Evolutionary conservation across 2,329 filamentous ascomycete genomes (phyloP), one percentile per base, ranked within the genome.

Genomic region (Apiospora aurea): DNA sequence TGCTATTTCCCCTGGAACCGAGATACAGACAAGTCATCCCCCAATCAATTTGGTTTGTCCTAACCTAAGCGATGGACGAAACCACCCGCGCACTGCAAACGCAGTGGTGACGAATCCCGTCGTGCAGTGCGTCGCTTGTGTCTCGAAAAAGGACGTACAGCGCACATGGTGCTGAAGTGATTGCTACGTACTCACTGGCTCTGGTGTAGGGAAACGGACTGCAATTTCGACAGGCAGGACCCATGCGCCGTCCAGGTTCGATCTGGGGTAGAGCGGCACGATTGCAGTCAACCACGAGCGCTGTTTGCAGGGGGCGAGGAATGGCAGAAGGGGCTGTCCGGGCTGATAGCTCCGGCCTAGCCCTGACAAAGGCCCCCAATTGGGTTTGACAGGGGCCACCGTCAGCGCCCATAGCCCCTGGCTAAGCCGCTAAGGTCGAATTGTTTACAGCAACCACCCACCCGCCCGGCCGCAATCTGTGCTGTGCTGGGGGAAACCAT

Each of bases 401-500:
- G 57, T 64, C 29, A 61, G 29, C 29, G 46, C 18, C 21, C 18
- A 6, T 26, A 13, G 24, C 34, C 57, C 57, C 34, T 64, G 34
- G 57, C 57, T 64, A 64, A 41, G 57, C 57, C 57, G 57, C 57
- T 64, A 64, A 61, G 11, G 53, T 43, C 10, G 41, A 43, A 41
- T 41, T 64, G 57, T 64, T 64, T 64, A 7, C 53, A 51, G 49
- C 26, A 18, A 16, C 13, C 51, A 16, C 24, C 24, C 5, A 38
- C 5, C 14, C 26, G 11, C 51, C 26, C 26, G 26, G 26, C 53
- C 53, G 26, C 29, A 61, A 29, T 29, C 26, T 29, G 26, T 29
- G 21, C 26, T 61, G 29, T 29, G 53, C 29, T 38, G 53, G 53
- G 53, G 29, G 53, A 13, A 14, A 29, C 7, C 18, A 61, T 61